Evolutionary conservation across 805 yeast species (phyloP), one percentile per base, ranked within the genome.

Genomic region (Candida railenensis): DNA sequence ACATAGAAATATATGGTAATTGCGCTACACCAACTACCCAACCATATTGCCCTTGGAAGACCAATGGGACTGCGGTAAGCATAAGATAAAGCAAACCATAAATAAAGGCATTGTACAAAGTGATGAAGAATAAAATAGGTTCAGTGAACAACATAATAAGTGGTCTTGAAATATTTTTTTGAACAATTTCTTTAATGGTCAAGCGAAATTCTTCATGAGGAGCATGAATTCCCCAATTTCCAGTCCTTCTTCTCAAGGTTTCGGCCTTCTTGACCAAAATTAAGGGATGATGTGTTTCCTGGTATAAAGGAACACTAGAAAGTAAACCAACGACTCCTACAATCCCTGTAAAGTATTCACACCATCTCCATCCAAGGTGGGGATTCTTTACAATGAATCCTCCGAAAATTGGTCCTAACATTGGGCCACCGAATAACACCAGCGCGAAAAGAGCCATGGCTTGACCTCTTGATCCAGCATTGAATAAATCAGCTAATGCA

Each of bases 401-500:
- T 37, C 71, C 67, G 44, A 81, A 54, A 48, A 90, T 81, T 15
- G 97, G 97, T 0, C 92, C 92, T 33, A 85, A 46, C 71, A 88
- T 75, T 18, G 97, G 97, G 48, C 95, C 94, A 53, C 71, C 73
- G 48, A 87, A 86, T 32, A 89, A 88, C 40, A 84, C 81, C 69
- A 87, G 75, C 1, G 89, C 74, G 56, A 89, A 90, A 15, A 85
- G 52, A 8, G 84, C 72, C 55, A 89, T 73, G 16, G 96, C 95
- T 43, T 75, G 77, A 55, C 97, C 97, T 67, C 97, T 80, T 20
- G 73, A 60, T 33, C 62, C 62, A 48, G 82, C 81, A 53, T 78
- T 79, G 60, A 82, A 89, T 75, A 89, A 75, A 64, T 90, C 97
- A 5, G 95, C 87, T 71, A 89, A 84, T 0, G 85, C 78, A 42